Percentiles rank a stretch among this genome's conserved stretches.
These are phyloP conservation scores for Elsinoe fawcettii DNA, from an alignment of 2,329 filamentous ascomycete species.

Conservation along the genomic window DNA sequence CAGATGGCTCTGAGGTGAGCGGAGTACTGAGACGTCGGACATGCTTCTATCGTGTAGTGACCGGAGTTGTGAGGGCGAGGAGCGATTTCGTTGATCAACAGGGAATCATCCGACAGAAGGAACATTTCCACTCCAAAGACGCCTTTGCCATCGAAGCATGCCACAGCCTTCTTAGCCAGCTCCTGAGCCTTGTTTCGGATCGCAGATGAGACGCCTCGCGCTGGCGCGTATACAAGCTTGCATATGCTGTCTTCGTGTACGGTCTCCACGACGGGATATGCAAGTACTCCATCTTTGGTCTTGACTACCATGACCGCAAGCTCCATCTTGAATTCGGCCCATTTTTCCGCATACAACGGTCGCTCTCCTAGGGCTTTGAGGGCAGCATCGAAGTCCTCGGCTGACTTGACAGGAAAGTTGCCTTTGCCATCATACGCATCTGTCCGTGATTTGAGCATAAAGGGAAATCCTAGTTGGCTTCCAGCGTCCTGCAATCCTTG, in stretches of 20 bases:
- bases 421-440: constrained; percentile 88
- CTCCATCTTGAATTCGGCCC: constrained; percentile 77
- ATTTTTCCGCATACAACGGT: constrained; percentile 82
- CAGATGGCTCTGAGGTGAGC: constrained; percentile 82
- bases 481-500: constrained; percentile 58
- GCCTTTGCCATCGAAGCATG: constrained; percentile 75
- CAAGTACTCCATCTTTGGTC: constrained; percentile 64
- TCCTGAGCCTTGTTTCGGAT: constrained; percentile 61
- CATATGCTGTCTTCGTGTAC: constrained; percentile 94
- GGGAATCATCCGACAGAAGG: constrained; percentile 59
- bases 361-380: constrained; percentile 59
- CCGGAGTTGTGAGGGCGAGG: constrained; percentile 84
- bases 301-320: constrained; percentile 92
- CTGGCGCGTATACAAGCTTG: constrained; percentile 82
- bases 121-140: constrained; percentile 98
- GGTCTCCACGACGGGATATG: constrained; percentile 88
- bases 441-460: constrained; percentile 86
- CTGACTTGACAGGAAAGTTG: constrained; percentile 57
- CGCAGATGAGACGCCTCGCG: constrained; percentile 57
- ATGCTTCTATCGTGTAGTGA: constrained; percentile 90
- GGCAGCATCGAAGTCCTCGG: constrained; percentile 56
- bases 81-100: constrained; percentile 81
- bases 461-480: constrained; percentile 64
- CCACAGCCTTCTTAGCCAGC: constrained; percentile 70
- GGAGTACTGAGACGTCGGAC: constrained; percentile 83